These are phyloP conservation scores for Leccinum fallax DNA, from an alignment of 1,284 basidiomycete species.

Conservation along the genomic window DNA sequence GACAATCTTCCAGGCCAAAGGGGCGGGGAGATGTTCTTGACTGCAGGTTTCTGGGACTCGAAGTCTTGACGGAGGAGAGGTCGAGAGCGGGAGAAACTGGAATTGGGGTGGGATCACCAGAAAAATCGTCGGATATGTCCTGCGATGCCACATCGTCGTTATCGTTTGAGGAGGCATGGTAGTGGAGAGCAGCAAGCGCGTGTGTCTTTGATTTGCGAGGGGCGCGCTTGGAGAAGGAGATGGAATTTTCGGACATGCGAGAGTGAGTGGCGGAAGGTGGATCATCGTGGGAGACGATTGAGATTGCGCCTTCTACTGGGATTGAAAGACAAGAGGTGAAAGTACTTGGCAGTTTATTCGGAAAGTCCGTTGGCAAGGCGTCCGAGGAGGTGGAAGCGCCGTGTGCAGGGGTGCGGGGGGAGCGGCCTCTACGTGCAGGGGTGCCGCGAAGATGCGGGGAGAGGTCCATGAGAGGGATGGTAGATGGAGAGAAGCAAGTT, in stretches of 20 bases:
- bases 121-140: slow-evolving; percentile 49
- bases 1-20: slow-evolving; percentile 91
- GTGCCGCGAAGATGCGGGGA: slow-evolving; percentile 24
- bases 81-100: slow-evolving; percentile 63
- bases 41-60: slow-evolving; percentile 48
- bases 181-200: slow-evolving; percentile 73
- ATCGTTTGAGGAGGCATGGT: slow-evolving; percentile 56
- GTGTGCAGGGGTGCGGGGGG: slow-evolving; percentile 31
- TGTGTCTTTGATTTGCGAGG: slow-evolving; percentile 87
- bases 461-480: slow-evolving; percentile 21
- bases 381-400: slow-evolving; percentile 28
- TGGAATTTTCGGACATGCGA: slow-evolving; percentile 34
- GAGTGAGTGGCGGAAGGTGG: slow-evolving; percentile 20
- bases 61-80: slow-evolving; percentile 69
- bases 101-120: slow-evolving; percentile 54
- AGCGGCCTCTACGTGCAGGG: slow-evolving; percentile 35
- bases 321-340: slow-evolving; percentile 56
- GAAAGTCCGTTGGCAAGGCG: slow-evolving; percentile 40
- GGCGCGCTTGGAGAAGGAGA: slow-evolving; percentile 56
- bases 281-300: slow-evolving; percentile 40
- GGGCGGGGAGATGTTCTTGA: slow-evolving; percentile 53
- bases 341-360: slow-evolving; percentile 42
- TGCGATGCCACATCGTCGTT: slow-evolving; percentile 48
- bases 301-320: slow-evolving; percentile 51
- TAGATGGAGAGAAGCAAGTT: neutral